Evolutionary conservation across 331 rosid species (phyloP).

Genomic region (Acacia concinna): DNA sequence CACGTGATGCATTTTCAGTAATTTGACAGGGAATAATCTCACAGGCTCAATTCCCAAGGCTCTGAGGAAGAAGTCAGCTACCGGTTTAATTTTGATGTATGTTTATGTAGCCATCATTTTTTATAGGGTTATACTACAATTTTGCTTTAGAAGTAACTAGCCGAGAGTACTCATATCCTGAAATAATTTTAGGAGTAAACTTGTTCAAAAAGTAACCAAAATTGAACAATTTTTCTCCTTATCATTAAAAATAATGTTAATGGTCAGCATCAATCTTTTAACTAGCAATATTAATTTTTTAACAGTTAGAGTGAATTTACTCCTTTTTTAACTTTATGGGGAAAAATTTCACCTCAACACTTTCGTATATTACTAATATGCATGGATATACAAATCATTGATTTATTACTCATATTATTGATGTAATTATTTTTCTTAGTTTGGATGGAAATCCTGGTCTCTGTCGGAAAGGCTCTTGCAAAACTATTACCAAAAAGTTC

Average conservation of each 20-base stretch:
- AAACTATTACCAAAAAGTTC: not conserved
- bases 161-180: no score
- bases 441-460: not conserved
- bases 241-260: no score
- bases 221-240: no score
- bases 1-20: slow-evolving; percentile 17
- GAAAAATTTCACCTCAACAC: no score
- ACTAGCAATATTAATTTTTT: no score
- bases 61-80: not conserved
- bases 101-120: not conserved
- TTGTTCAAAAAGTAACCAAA: no score
- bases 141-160: no score
- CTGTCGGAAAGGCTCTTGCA: not conserved
- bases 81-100: slow-evolving; percentile 25
- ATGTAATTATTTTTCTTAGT: not conserved
- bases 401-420: not conserved
- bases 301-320: no score
- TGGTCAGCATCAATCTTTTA: no score
- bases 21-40: slow-evolving; percentile 36
- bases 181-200: no score
- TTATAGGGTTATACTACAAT: no score
- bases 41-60: slow-evolving; percentile 30
- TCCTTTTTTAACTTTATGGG: no score
- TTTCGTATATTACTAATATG: not conserved
- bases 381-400: not conserved